A percentile compares a stretch with the other conserved stretches of the same genome.
phyloP scores from a whole-genome alignment of 352 stramenopile species.

The Phytophthora constricta region DNA sequence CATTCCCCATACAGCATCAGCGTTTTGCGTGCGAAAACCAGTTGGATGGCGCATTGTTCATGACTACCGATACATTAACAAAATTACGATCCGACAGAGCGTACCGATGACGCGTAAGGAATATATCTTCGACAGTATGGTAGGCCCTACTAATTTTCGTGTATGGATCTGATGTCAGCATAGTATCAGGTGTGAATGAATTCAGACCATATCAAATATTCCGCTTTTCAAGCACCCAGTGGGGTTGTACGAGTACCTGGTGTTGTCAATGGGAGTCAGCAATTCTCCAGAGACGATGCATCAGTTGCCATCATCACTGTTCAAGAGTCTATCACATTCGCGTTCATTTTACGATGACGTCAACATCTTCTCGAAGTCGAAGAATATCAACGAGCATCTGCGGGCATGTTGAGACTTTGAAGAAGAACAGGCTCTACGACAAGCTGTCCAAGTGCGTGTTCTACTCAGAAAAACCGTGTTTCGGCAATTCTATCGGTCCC shows the following conservation, averaged over 20 bases:
- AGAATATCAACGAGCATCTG: conserved; percentile 10
- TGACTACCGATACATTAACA: conserved; percentile 24
- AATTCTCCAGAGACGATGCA: conserved; percentile 15
- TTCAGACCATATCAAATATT: conserved; percentile 24
- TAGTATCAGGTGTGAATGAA: conserved; percentile 42
- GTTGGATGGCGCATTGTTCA: conserved; percentile 41
- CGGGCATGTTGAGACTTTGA: too few relatives aligned
- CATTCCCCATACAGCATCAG: conserved; percentile 23
- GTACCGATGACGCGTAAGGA: conserved; percentile 36
- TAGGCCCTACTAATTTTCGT: conserved; percentile 26
- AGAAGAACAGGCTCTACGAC: conserved; percentile 30
- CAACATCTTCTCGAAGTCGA: conserved; percentile 16
- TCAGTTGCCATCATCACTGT: not conserved
- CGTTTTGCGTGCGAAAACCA: conserved; percentile 37
- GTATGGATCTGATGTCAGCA: conserved; percentile 24
- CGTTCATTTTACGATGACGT: conserved; percentile 2
- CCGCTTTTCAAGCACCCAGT: conserved; percentile 24
- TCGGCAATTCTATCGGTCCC: conserved; percentile 31
- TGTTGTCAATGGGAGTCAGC: conserved; percentile 18
- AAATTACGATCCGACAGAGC: conserved; percentile 12
- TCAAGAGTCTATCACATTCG: conserved; percentile 9
- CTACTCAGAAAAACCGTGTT: conserved; percentile 22
- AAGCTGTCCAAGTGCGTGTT: conserved; percentile 41
- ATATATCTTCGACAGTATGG: conserved; percentile 31
- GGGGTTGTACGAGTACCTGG: conserved; percentile 32